A percentile compares a stretch with the other conserved stretches of the same genome.
These are phyloP conservation scores for Xanthoconium purpureum DNA, from an alignment of 768 basidiomycete species.

Conservation along the genomic window DNA sequence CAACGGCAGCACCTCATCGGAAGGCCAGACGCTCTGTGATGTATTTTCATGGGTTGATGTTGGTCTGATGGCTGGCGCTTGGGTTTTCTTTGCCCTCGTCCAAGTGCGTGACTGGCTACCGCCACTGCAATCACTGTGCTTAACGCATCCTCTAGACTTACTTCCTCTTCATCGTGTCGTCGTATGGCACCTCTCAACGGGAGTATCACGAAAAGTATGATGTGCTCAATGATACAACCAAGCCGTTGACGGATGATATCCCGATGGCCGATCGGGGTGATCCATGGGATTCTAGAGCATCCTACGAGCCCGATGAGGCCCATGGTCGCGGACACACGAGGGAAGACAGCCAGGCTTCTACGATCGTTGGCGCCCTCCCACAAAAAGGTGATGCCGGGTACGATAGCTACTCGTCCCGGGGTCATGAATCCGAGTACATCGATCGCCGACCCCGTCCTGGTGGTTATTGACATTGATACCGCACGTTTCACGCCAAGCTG, in stretches of 20 bases:
- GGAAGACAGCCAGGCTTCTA: slow-evolving; percentile 58
- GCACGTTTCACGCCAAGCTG: neutral
- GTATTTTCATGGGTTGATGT: slow-evolving; percentile 92
- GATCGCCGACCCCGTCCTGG: slow-evolving; percentile 41
- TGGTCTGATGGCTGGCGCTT: slow-evolving; percentile 87
- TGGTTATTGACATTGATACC: slow-evolving; percentile 34
- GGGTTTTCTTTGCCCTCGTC: slow-evolving; percentile 73
- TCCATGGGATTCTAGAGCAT: slow-evolving; percentile 66
- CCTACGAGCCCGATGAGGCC: slow-evolving; percentile 37
- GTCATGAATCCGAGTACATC: slow-evolving; percentile 31
- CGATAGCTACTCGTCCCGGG: slow-evolving; percentile 24
- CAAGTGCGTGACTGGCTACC: slow-evolving; percentile 52
- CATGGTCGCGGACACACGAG: slow-evolving; percentile 48
- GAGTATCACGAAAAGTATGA: slow-evolving; percentile 82
- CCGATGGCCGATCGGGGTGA: slow-evolving; percentile 63
- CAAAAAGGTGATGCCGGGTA: slow-evolving; percentile 36
- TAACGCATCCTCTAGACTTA: slow-evolving; percentile 42
- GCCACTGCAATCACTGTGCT: neutral
- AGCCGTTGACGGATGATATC: slow-evolving; percentile 55
- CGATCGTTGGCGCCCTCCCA: slow-evolving; percentile 51
- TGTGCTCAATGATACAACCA: slow-evolving; percentile 59
- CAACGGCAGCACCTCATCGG: slow-evolving; percentile 33
- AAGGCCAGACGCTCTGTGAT: slow-evolving; percentile 75
- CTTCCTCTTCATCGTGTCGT: slow-evolving; percentile 46
- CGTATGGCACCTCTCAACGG: slow-evolving; percentile 71